Evolutionary conservation across 2,329 filamentous ascomycete genomes (phyloP).

Genomic region (Drechslerella dactyloides): DNA sequence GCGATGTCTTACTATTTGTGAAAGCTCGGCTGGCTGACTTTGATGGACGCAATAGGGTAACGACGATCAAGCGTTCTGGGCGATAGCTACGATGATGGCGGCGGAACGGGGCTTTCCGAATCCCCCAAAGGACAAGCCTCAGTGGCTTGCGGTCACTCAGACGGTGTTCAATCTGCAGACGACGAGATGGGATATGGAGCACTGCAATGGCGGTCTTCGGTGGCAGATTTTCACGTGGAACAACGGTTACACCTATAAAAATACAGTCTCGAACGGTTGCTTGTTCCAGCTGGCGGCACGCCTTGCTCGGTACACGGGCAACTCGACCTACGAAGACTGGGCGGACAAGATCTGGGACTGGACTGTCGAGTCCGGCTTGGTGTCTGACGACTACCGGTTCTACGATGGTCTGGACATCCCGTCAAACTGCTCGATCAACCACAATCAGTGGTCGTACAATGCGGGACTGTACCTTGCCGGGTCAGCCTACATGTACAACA

Average conservation of each 20-base stretch:
- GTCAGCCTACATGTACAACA: slow-evolving; percentile 69
- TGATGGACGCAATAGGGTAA: no score
- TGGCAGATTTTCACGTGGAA: slow-evolving; percentile 85
- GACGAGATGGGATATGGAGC: slow-evolving; percentile 71
- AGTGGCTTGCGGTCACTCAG: slow-evolving; percentile 71
- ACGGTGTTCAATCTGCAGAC: slow-evolving; percentile 76
- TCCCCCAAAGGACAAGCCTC: slow-evolving; percentile 65
- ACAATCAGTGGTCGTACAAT: slow-evolving; percentile 70
- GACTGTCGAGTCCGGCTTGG: slow-evolving; percentile 65
- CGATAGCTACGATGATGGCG: slow-evolving; percentile 70
- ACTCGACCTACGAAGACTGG: slow-evolving; percentile 78
- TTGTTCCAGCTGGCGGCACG: slow-evolving; percentile 74
- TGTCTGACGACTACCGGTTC: slow-evolving; percentile 65
- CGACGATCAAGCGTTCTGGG: slow-evolving; percentile 78
- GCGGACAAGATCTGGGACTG: slow-evolving; percentile 75
- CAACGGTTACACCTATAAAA: slow-evolving; percentile 79
- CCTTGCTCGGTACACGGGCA: slow-evolving; percentile 77
- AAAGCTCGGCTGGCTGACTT: no score
- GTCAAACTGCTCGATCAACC: slow-evolving; percentile 65
- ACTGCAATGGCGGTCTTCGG: slow-evolving; percentile 74
- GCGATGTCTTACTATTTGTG: neutral
- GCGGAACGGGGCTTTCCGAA: slow-evolving; percentile 73
- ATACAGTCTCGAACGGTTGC: slow-evolving; percentile 72
- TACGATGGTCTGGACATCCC: slow-evolving; percentile 66
- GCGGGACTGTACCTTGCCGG: slow-evolving; percentile 71